phyloP scores from a whole-genome alignment of 2,329 filamentous ascomycete species.

The Colletotrichum phormii region DNA sequence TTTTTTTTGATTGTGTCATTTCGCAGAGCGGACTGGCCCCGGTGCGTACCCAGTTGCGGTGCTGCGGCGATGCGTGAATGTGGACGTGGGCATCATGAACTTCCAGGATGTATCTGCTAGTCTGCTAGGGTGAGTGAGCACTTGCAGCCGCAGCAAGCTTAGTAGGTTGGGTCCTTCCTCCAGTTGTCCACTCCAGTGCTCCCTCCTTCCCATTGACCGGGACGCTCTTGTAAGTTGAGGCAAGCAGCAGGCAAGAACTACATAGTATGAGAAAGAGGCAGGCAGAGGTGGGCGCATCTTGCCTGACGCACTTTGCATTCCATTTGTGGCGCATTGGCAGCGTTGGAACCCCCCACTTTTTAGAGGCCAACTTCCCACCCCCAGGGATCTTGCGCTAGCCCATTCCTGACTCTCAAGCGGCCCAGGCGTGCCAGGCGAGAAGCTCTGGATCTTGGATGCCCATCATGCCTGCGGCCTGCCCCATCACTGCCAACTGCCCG shows the following conservation, averaged over 20 bases:
- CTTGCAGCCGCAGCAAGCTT: not conserved
- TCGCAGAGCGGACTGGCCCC: slow-evolving; percentile 19
- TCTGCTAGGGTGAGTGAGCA: not conserved
- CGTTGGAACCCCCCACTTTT: slow-evolving; percentile 17
- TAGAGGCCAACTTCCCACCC: slow-evolving; percentile 24
- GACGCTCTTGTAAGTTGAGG: too few species aligned
- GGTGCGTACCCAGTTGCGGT: not conserved
- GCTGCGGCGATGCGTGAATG: not conserved
- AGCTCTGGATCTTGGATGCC: slow-evolving; percentile 23
- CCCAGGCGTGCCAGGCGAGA: slow-evolving; percentile 4
- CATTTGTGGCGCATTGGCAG: slow-evolving; percentile 3
- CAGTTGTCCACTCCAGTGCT: too few species aligned
- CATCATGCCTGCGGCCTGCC: not conserved
- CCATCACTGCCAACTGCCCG: not conserved
- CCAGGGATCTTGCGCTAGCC: slow-evolving; percentile 31
- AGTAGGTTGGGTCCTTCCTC: too few species aligned
- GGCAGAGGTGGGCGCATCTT: not conserved
- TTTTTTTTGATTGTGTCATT: slow-evolving; percentile 33
- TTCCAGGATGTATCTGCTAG: slow-evolving; percentile 1
- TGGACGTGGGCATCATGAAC: slow-evolving; percentile 6
- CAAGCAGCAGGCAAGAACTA: not conserved
- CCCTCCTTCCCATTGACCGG: too few species aligned
- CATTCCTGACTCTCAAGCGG: slow-evolving; percentile 24
- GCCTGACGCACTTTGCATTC: not conserved
- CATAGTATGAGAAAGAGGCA: not conserved